Base-by-base conservation (phyloP, 208 protist species). In the Herpetomonas muscarum region DNA sequence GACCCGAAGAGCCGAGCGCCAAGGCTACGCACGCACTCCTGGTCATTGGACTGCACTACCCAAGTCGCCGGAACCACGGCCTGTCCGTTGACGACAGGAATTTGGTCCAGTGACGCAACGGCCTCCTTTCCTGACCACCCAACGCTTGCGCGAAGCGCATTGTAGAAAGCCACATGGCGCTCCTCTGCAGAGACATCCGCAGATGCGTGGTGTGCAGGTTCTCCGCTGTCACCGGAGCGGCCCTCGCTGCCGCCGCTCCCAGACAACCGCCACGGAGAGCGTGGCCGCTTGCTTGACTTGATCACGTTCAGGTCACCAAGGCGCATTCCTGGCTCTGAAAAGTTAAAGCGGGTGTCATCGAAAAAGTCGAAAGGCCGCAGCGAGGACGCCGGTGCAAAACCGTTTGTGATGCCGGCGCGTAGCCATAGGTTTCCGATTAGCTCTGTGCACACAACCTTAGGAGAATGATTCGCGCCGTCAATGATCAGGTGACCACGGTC, bases 351-450 rank as follows among this genome's bases (percentile, higher is more conserved):
- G 17, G 58, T 56, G 61, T 85, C 65, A 39, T 89, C 75, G 0
- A 93, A 61, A 28, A 91, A 74, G 55, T 94, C 87, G 58, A 94
- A 90, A 5, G 87, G 81, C 5, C 83, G 70, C 50, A 83, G 76
- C 19, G 84, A 85, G 28, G 87, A 91, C 15, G 83, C 77, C 0
- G 87, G 87, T n/a, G 77, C 61, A 52, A 80, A 94, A 13, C 74
- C 81, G 37, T 47, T 53, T 1, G 84, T 66, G 31, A 89, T 46
- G n/a, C 81, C 81, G 24, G 70, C 61, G 1, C 65, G 65, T 24
- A 81, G 76, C 79, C 81, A 91, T n/a, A 94, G 56, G 50, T 86
- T 82, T 31, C 67, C 59, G 37, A 94, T 79, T 7, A 94, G 67
- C 60, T 94, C 83, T 1, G 87, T 81, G 67, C 87, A 94, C 49